These are phyloP conservation scores for Flaveria brownii DNA, from an alignment of 129 eudicot genomes.

Conservation along the genomic window DNA sequence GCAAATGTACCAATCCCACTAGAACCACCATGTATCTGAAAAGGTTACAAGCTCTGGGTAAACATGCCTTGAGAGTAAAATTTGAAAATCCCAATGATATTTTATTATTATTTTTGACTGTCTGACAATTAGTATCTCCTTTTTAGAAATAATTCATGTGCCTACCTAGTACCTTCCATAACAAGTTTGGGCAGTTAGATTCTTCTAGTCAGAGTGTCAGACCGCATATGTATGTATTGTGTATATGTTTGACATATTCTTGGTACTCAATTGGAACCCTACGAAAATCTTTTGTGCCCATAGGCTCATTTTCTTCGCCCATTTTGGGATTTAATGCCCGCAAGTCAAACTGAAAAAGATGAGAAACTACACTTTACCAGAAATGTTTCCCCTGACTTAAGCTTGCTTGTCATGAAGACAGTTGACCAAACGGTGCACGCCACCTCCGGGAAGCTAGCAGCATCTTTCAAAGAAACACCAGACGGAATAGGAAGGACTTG, in stretches of 20 bases:
- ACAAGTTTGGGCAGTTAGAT: background rate
- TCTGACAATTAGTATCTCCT: background rate
- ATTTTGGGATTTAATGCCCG: background rate
- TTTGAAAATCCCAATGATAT: background rate
- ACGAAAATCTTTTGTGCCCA: background rate
- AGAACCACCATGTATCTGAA: conserved; percentile 96
- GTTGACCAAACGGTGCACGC: conserved; percentile 99
- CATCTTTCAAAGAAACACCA: conserved; percentile 85
- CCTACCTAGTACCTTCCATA: background rate
- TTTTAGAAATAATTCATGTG: background rate
- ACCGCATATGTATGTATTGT: background rate
- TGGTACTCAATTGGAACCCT: background rate
- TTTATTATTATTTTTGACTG: background rate
- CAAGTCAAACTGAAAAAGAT: background rate
- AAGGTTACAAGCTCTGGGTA: conserved; percentile 17
- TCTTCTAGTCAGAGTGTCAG: background rate
- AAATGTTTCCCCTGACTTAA: conserved; percentile 81
- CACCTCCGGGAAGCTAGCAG: conserved; percentile 97
- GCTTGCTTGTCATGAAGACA: conserved; percentile 87
- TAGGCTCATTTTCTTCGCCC: background rate
- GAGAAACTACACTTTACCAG: conserved; percentile 51
- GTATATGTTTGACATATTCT: background rate
- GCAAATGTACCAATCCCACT: conserved; percentile 99
- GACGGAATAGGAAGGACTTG: conserved; percentile 90
- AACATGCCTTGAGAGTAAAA: background rate